Percentiles rank a stretch among this genome's conserved stretches.
Evolutionary conservation across 805 yeast species (phyloP).

Genomic region (Wickerhamiella shivajii): DNA sequence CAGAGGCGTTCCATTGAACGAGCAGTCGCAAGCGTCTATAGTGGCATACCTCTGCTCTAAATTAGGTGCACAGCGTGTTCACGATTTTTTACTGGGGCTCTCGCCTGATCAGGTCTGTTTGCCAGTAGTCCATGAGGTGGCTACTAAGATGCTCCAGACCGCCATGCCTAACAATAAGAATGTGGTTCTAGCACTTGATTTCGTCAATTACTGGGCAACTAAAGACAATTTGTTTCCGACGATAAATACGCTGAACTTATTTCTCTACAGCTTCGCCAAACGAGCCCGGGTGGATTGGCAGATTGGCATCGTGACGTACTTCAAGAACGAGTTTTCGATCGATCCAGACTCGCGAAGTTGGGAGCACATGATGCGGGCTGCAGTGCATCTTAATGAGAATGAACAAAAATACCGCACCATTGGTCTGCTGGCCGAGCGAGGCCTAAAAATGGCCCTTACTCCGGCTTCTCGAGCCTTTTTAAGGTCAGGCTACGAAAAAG

Average conservation of each 20-base stretch:
- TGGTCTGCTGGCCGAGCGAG: constrained; percentile 1
- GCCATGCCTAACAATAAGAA: constrained; percentile 1
- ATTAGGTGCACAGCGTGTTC: constrained; percentile 1
- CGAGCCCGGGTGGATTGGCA: constrained; percentile 6
- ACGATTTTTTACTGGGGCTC: background rate
- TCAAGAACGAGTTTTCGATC: constrained; percentile 2
- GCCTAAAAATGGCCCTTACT: constrained; percentile 5
- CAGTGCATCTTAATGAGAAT: constrained; percentile 1
- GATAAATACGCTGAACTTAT: constrained; percentile 2
- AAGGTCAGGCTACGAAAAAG: constrained; percentile 1
- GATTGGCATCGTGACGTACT: constrained; percentile 4
- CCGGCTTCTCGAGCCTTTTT: background rate
- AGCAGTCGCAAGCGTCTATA: background rate
- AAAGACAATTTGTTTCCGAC: constrained; percentile 1
- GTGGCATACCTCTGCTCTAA: background rate
- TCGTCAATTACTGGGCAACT: constrained; percentile 4
- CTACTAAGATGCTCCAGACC: background rate
- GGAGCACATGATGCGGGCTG: constrained; percentile 4
- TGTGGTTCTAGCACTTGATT: constrained; percentile 3
- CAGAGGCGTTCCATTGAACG: constrained; percentile 1
- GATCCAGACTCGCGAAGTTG: background rate
- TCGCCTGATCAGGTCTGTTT: background rate
- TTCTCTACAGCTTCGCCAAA: constrained; percentile 1
- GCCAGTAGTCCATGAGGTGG: background rate
- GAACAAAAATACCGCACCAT: background rate